Percentiles rank a stretch among this genome's conserved stretches.
Conservation (phyloP, 352 stramenopile genomes). For the Globisporangium abappressorium region DNA sequence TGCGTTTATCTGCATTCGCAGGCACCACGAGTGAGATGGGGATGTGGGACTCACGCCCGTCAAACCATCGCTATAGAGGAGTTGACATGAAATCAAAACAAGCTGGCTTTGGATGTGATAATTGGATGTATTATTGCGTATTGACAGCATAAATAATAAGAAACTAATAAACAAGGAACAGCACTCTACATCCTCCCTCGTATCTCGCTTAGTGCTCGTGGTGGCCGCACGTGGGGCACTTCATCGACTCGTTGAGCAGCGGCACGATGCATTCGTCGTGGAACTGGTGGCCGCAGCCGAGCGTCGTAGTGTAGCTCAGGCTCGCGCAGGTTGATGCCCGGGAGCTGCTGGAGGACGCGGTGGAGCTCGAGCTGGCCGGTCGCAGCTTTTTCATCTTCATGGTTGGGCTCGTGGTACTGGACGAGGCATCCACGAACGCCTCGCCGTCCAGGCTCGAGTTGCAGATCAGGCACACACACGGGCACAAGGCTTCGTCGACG, state of each 20-base stretch:
- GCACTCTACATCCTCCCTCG: background rate
- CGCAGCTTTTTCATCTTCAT: background rate
- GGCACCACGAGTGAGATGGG: too few species aligned
- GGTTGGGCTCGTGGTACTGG: constrained; percentile 6
- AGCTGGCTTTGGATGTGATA: background rate
- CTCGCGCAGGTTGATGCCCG: constrained; percentile 8
- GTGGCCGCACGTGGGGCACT: constrained; percentile 62
- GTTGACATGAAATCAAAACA: background rate
- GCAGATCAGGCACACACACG: constrained; percentile 30
- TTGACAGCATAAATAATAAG: background rate
- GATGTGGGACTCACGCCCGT: too few species aligned
- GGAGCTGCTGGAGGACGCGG: constrained; percentile 18
- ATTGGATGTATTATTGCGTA: background rate
- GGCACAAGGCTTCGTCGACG: background rate
- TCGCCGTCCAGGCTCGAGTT: constrained; percentile 42
- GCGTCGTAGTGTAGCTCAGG: constrained; percentile 66
- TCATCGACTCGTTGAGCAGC: constrained; percentile 67
- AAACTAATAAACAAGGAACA: background rate
- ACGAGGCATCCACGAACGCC: constrained; percentile 18
- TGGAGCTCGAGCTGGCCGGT: constrained; percentile 10
- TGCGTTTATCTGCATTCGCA: too few species aligned
- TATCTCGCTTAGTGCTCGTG: constrained; percentile 17
- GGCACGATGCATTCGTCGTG: constrained; percentile 84
- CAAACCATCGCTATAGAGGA: too few species aligned
- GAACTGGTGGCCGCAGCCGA: constrained; percentile 76